Evolutionary conservation across 225 moss, liverwort and hornwort genomes (phyloP).

Genomic region (Asterella californica): DNA sequence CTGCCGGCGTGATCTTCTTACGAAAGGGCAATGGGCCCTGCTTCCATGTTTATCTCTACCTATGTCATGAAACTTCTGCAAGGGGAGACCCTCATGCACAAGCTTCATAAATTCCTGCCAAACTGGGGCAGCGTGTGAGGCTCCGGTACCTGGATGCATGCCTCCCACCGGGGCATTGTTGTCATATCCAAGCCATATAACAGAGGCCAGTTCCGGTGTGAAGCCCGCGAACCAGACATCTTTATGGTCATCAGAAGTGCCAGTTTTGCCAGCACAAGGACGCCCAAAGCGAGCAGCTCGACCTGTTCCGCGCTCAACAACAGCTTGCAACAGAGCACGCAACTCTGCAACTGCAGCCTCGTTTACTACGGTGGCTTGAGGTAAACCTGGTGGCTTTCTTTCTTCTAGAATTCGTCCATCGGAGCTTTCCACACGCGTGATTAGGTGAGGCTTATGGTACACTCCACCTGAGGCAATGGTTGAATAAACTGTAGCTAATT

Average conservation of each 20-base stretch:
- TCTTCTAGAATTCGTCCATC: slow-evolving; percentile 76
- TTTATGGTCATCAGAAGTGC: slow-evolving; percentile 90
- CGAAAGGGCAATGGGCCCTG: slow-evolving; percentile 61
- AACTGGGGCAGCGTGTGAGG: slow-evolving; percentile 90
- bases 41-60: slow-evolving; percentile 67
- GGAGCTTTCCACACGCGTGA: slow-evolving; percentile 64
- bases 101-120: slow-evolving; percentile 88
- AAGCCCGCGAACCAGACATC: slow-evolving; percentile 99
- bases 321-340: slow-evolving; percentile 79
- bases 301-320: slow-evolving; percentile 92
- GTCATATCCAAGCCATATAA: slow-evolving; percentile 97
- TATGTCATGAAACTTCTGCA: slow-evolving; percentile 76
- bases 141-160: slow-evolving; percentile 92
- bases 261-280: slow-evolving; percentile 94
- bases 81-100: slow-evolving; percentile 80
- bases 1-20: slow-evolving; percentile 63
- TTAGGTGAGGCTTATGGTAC: slow-evolving; percentile 68
- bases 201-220: slow-evolving; percentile 92
- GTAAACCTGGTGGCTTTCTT: slow-evolving; percentile 41
- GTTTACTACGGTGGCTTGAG: slow-evolving; percentile 49
- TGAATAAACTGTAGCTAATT: slow-evolving; percentile 79
- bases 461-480: slow-evolving; percentile 91
- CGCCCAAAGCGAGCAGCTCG: slow-evolving; percentile 73
- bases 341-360: slow-evolving; percentile 82
- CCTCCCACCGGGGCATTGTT: slow-evolving; percentile 91